Conservation (phyloP, 2,329 filamentous ascomycete species). For the Sporothrix sp. region DNA sequence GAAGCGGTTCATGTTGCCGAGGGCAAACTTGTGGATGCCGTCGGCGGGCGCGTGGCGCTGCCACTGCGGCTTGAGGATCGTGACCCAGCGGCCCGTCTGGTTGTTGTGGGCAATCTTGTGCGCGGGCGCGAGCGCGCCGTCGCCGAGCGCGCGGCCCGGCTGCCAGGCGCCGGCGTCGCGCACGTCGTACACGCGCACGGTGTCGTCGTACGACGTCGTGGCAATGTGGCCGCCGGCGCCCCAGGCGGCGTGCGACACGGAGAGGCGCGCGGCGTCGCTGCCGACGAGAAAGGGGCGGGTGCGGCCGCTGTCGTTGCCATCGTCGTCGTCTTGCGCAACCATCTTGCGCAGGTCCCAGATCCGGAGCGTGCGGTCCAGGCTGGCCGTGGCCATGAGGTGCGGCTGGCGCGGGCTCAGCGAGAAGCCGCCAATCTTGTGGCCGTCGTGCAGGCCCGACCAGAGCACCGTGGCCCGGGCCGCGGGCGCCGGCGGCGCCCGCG, state of each 20-base stretch:
- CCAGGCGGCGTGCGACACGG: constrained; percentile 89
- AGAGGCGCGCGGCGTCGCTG: constrained; percentile 72
- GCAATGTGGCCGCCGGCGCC: constrained; percentile 76
- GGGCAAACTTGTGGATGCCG: constrained; percentile 75
- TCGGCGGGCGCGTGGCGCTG: constrained; percentile 68
- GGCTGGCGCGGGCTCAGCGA: constrained; percentile 69
- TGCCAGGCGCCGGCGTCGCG: constrained; percentile 49
- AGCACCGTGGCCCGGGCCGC: constrained; percentile 46
- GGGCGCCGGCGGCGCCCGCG: constrained; percentile 48
- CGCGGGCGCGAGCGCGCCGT: constrained; percentile 56
- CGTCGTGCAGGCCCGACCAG: constrained; percentile 61
- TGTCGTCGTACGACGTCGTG: constrained; percentile 91
- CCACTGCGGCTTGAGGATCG: constrained; percentile 76
- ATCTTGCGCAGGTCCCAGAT: constrained; percentile 89
- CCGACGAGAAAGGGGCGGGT: constrained; percentile 59
- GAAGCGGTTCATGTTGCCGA: constrained; percentile 97
- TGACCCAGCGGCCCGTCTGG: constrained; percentile 91
- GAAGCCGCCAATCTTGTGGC: constrained; percentile 91
- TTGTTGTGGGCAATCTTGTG: constrained; percentile 77
- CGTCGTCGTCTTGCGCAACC: constrained; percentile 45
- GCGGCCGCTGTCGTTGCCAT: constrained; percentile 27
- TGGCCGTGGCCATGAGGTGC: constrained; percentile 80
- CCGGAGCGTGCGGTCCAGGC: constrained; percentile 78
- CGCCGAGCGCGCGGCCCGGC: constrained; percentile 45
- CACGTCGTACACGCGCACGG: constrained; percentile 84